Conservation (phyloP, 2,329 filamentous ascomycete genomes). For the Cladophialophora immunda region DNA sequence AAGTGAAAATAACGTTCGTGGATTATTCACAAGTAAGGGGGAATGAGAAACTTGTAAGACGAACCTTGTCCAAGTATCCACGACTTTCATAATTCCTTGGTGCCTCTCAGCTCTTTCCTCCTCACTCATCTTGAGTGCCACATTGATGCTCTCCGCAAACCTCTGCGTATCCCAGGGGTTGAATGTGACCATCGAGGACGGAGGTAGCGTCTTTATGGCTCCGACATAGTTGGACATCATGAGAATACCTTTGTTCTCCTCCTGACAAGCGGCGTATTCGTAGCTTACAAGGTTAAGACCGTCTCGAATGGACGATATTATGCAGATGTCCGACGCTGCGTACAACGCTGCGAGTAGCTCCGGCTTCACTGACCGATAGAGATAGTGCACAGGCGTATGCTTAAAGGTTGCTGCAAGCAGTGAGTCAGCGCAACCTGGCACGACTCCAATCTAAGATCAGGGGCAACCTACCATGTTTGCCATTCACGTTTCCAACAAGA, state of each 20-base stretch:
- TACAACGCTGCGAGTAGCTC: conserved; percentile 92
- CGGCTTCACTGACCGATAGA: conserved; percentile 92
- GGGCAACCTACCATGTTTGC: conserved; percentile 71
- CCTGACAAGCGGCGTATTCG: conserved; percentile 93
- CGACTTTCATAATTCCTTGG: conserved; percentile 23
- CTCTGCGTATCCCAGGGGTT: conserved; percentile 97
- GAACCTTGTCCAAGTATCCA: conserved; percentile 35
- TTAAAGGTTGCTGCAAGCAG: conserved; percentile 70
- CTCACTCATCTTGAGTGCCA: conserved; percentile 78
- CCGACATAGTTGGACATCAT: conserved; percentile 94
- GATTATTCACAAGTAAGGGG: no score
- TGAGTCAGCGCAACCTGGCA: no score
- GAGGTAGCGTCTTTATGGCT: conserved; percentile 86
- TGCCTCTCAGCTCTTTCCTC: conserved; percentile 27
- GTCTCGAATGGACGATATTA: conserved; percentile 89
- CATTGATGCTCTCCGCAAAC: conserved; percentile 85
- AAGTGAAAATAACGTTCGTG: no score
- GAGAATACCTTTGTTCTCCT: conserved; percentile 85
- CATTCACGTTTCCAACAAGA: conserved; percentile 91
- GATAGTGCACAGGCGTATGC: conserved; percentile 95
- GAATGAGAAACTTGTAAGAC: no score
- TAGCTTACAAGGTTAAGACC: conserved; percentile 98
- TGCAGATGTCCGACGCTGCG: conserved; percentile 83
- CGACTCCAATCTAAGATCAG: no score
- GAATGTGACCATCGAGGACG: conserved; percentile 78